A percentile compares a stretch with the other conserved stretches of the same genome.
Conservation (phyloP, 2,329 filamentous ascomycete species). For the Talaromyces funiculosus region DNA sequence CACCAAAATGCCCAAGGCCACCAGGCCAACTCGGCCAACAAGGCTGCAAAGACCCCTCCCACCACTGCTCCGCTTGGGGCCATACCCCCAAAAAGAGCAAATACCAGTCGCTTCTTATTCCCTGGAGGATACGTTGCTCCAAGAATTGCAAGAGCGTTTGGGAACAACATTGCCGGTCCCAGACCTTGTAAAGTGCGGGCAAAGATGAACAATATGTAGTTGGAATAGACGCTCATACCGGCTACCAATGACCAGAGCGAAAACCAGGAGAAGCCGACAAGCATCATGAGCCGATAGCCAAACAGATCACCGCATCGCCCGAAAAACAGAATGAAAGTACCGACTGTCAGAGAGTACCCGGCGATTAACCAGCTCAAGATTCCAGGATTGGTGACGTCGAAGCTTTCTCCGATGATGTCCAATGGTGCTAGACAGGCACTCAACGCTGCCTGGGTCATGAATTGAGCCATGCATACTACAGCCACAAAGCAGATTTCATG, state of each 20-base stretch:
- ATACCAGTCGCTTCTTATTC: slow-evolving; percentile 55
- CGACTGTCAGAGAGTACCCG: slow-evolving; percentile 48
- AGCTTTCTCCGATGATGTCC: slow-evolving; percentile 44
- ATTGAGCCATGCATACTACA: slow-evolving; percentile 33
- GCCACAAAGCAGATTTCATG: slow-evolving; percentile 31
- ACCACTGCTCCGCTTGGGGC: slow-evolving; percentile 44
- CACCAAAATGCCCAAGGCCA: slow-evolving; percentile 51
- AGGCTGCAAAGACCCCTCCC: slow-evolving; percentile 36
- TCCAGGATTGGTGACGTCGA: slow-evolving; percentile 40
- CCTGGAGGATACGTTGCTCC: slow-evolving; percentile 55
- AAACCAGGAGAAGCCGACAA: slow-evolving; percentile 34
- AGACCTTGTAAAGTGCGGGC: slow-evolving; percentile 51
- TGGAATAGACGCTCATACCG: slow-evolving; percentile 31
- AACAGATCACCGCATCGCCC: slow-evolving; percentile 36
- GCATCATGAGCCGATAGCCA: slow-evolving; percentile 32
- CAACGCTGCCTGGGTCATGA: slow-evolving; percentile 46
- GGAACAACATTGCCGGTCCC: slow-evolving; percentile 58
- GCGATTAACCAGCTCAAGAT: slow-evolving; percentile 54
- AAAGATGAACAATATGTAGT: slow-evolving; percentile 48
- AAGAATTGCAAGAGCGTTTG: slow-evolving; percentile 60
- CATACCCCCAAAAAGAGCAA: slow-evolving; percentile 47
- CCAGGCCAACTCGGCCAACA: slow-evolving; percentile 43
- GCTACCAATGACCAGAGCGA: slow-evolving; percentile 33
- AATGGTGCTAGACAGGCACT: slow-evolving; percentile 47
- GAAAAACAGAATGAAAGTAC: slow-evolving; percentile 36